Base-by-base conservation (phyloP, 1,139 yeast genomes). In the Candida albicans region DNA sequence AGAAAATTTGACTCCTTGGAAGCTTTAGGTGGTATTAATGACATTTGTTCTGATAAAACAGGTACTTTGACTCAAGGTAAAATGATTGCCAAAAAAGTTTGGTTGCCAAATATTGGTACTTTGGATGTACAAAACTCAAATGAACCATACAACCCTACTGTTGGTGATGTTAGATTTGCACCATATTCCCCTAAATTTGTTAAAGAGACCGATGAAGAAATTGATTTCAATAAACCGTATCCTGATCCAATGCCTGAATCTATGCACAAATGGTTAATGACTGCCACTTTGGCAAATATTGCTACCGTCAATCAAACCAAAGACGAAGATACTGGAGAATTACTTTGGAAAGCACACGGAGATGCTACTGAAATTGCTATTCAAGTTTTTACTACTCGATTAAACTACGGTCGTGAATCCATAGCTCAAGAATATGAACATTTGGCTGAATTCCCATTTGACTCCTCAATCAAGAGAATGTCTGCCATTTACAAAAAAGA, bases 331-430 rank as follows among this genome's bases (percentile, higher is more conserved):
- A 67, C 59, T 31, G 74, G 70, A 3, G 70, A 65, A 37, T 27
- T 43, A 28, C 32, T 24, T 5, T 87, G 93, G 93, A 79, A 79
- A 53, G 90, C 88, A 11, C 84, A 82, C 54, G 95, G 95, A 42
- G 95, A 87, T 59, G 91, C 95, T 33, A 87, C 95, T 5, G 95
- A 87, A 64, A 80, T 84, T 56, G 93, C 95, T 9, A 83, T 87
- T 49, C 87, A 86, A 57, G 90, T 87, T 0, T 85, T 86, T 58
- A 76, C 81, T 11, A 65, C 79, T 33, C 72, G 93, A 52, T 62
- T 82, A 38, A 77, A 75, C 28, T 75, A 64, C 55, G 68, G 70
- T 10, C 73, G 88, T 52, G 67, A 68, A 6, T 57, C 56, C 1
- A 56, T 79, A 43, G 65, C 72, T 12, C 70, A 65, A 10, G 25